Base-by-base conservation (phyloP, 257 asterid genomes). In the Schizonepeta tenuifolia region DNA sequence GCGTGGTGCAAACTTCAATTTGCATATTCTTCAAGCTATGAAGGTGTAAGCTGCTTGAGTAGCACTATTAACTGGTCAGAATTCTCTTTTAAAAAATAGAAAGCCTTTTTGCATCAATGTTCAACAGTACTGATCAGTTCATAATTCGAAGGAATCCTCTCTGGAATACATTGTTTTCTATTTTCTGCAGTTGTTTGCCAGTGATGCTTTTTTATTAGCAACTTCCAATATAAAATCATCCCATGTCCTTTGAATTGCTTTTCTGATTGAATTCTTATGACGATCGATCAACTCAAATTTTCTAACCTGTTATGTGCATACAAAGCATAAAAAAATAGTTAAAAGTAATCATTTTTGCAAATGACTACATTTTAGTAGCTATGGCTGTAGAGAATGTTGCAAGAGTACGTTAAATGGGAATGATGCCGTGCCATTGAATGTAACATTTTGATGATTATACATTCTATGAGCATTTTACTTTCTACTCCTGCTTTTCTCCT, bases 201-300 rank as follows among this genome's bases (percentile, higher is more conserved):
- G 14, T 10, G 60, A 31, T 21, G 15, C 49, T 58, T 73, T 67
- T 33, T 46, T 36, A 14, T 50, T 46, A 26, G 41, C 53, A 41
- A 58, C 56, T 46, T 53, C 35, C 44, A 67, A 40, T 50, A 1
- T 41, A 55, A 53, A 22, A 18, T 46, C 26, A n/a, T 63, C 67
- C 9, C 18, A 44, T 59, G 11, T 47, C 31, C 9, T 18, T 7
- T 55, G 33, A 4, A 10, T 26, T 10, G 15, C 43, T 70, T 35
- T 46, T n/a, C 70, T 72, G 41, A 22, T 36, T 13, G 46, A 26
- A 40, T 18, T 68, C 60, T 47, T 70, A 17, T 69, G 50, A 33
- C 33, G 33, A 47, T n/a, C n/a, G n/a, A n/a, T 66, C 63, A 58
- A 73, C 60, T 67, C 61, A 56, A 67, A 26, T 67, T 14, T n/a